Evolutionary conservation across 352 stramenopile genomes (phyloP), one percentile per base, ranked within the genome.

Genomic region (Aphanomyces astaci): DNA sequence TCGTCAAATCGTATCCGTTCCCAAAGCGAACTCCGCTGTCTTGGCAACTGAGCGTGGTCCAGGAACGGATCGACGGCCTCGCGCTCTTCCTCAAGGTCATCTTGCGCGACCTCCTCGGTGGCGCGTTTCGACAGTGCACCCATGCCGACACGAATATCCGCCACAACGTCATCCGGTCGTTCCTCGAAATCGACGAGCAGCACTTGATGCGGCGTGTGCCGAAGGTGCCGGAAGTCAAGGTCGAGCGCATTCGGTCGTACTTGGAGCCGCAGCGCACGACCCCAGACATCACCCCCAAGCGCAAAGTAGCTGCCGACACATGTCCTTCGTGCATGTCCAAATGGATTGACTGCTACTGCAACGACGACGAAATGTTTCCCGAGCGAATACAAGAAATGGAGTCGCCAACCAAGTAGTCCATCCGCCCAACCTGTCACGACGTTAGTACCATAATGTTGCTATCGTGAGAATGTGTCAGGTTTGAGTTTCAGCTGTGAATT

Each of bases 331-430:
- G 86, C 64, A 55, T 89, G 51, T 81, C 91, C 56, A 92, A 92
- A 70, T 94, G 86, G 86, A 92, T 82, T n/a, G 75, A 92, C 66
- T 94, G 86, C 71, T 91, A 92, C 67, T 94, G 86, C 76, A 90
- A 90, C 65, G 87, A 84, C 53, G 82, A 94, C 55, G 81, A 91
- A 36, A 59, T 59, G 51, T 59, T 59, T 36, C n/a, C 51, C 51
- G 51, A 59, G 27, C 51, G 51, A 59, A 59, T 59, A 59, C 19
- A 36, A 22, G 22, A 59, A n/a, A 11, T 28, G 22, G n/a, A 15
- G 17, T n/a, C 51, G 51, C 36, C 36, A 15, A 43, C 36, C 36
- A 15, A 15, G 36, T 43, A 43, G n/a, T n/a, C n/a, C n/a, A n/a
- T n/a, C n/a, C n/a, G n/a, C n/a, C n/a, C n/a, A n/a, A n/a, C n/a